Conservation (phyloP, 495 filamentous ascomycete species). For the Tuber indicum region DNA sequence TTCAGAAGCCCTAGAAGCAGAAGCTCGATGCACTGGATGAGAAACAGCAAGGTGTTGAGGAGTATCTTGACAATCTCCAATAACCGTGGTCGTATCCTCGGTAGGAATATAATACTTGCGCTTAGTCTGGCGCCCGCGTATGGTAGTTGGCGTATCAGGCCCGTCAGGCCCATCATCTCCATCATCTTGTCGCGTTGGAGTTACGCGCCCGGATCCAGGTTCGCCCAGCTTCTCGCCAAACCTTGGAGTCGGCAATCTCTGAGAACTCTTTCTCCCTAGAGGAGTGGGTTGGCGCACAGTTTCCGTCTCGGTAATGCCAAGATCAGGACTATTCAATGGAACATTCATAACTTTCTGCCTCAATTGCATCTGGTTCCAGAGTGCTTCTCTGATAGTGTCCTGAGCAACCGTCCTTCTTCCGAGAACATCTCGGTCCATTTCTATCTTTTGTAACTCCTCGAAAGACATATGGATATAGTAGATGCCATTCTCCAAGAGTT, state of each 20-base stretch:
- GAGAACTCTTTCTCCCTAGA: slow-evolving; percentile 18
- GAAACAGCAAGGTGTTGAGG: slow-evolving; percentile 36
- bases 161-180: slow-evolving; percentile 7
- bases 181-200: slow-evolving; percentile 22
- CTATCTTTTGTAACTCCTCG: slow-evolving; percentile 55
- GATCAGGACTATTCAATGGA: slow-evolving; percentile 43
- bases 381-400: slow-evolving; percentile 50
- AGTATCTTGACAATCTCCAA: slow-evolving; percentile 47
- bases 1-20: slow-evolving; percentile 15
- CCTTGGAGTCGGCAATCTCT: slow-evolving; percentile 25
- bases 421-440: slow-evolving; percentile 49
- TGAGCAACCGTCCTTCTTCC: slow-evolving; percentile 52
- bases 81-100: slow-evolving; percentile 54
- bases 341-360: slow-evolving; percentile 54
- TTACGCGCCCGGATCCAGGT: slow-evolving; percentile 29
- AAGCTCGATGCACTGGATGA: slow-evolving; percentile 29
- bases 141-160: slow-evolving; percentile 27
- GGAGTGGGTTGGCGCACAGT: slow-evolving; percentile 20
- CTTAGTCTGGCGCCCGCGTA: slow-evolving; percentile 46
- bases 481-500: slow-evolving; percentile 54
- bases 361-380: slow-evolving; percentile 53
- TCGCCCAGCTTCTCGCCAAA: slow-evolving; percentile 33
- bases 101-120: slow-evolving; percentile 56
- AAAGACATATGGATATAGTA: slow-evolving; percentile 59
- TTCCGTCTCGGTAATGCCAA: slow-evolving; percentile 43